A percentile compares a stretch with the other conserved stretches of the same genome.
Conservation (phyloP, 1,139 yeast species). For the Wickerhamomyces sp. region DNA sequence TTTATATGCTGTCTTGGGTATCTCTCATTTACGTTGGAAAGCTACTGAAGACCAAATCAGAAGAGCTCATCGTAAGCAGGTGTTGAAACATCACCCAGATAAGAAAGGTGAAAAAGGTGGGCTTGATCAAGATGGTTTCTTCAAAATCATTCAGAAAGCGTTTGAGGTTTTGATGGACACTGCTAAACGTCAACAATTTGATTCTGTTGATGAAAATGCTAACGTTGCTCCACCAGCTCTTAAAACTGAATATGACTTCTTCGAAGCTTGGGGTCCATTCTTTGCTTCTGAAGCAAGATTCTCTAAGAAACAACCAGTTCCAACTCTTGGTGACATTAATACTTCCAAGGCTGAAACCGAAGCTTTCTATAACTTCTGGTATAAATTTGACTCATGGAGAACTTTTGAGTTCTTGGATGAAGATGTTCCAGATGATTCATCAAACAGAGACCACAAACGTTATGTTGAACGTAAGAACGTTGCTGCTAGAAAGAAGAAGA, state of each 20-base stretch:
- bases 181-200: slow-evolving; percentile 83
- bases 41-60: slow-evolving; percentile 94
- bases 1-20: slow-evolving; percentile 92
- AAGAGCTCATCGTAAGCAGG: slow-evolving; percentile 96
- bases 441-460: slow-evolving; percentile 99
- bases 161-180: slow-evolving; percentile 87
- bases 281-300: slow-evolving; percentile 89
- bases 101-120: slow-evolving; percentile 88
- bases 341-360: slow-evolving; percentile 83
- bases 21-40: slow-evolving; percentile 83
- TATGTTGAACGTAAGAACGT: slow-evolving; percentile 96
- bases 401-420: slow-evolving; percentile 96
- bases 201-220: slow-evolving; percentile 89
- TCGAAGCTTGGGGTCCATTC: slow-evolving; percentile 89
- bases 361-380: slow-evolving; percentile 85
- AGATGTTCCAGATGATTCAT: slow-evolving; percentile 98
- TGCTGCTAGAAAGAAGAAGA: slow-evolving; percentile 94
- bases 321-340: slow-evolving; percentile 65
- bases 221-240: slow-evolving; percentile 77
- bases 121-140: slow-evolving; percentile 92
- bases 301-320: slow-evolving; percentile 88
- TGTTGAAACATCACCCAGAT: slow-evolving; percentile 96
- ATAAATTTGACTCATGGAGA: slow-evolving; percentile 97
- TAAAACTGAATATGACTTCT: slow-evolving; percentile 68
- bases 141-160: slow-evolving; percentile 96